A percentile compares a stretch with the other conserved stretches of the same genome.
Evolutionary conservation across 305 asterid species (phyloP).

Genomic region (Fraxinus xanthoxyloides): DNA sequence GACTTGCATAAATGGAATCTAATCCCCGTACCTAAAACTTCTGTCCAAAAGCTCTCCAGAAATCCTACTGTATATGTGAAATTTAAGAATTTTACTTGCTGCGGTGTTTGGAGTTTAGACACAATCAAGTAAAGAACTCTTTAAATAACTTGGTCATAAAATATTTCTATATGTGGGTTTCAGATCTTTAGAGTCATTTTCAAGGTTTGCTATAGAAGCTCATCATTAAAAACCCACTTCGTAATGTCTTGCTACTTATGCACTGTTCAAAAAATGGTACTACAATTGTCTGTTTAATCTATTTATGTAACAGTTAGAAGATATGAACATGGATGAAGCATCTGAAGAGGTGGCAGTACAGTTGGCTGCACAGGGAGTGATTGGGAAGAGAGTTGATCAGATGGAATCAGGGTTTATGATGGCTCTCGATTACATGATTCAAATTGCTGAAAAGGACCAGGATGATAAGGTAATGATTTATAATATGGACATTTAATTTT

Average conservation of each 20-base stretch:
- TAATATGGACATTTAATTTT: neutral
- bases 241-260: neutral
- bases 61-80: neutral
- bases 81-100: neutral
- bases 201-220: neutral
- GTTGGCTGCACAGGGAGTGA: constrained; percentile 97
- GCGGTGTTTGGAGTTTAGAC: neutral
- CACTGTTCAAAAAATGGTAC: neutral
- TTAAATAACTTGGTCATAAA: neutral
- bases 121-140: neutral
- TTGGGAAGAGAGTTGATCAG: constrained; percentile 95
- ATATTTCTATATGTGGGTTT: neutral
- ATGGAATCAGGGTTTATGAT: constrained; percentile 56
- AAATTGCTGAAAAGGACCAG: constrained; percentile 78
- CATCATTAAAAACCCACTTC: neutral
- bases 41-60: neutral
- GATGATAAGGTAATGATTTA: constrained; percentile 66
- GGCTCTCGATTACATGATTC: constrained; percentile 87
- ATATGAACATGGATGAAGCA: constrained; percentile 92
- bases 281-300: neutral
- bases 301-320: constrained; percentile 62
- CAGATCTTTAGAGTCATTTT: neutral
- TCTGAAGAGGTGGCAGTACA: constrained; percentile 85
- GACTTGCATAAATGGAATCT: neutral
- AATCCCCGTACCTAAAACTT: neutral